Conservation (phyloP, 768 basidiomycete genomes). For the Austroboletus eburneus region DNA sequence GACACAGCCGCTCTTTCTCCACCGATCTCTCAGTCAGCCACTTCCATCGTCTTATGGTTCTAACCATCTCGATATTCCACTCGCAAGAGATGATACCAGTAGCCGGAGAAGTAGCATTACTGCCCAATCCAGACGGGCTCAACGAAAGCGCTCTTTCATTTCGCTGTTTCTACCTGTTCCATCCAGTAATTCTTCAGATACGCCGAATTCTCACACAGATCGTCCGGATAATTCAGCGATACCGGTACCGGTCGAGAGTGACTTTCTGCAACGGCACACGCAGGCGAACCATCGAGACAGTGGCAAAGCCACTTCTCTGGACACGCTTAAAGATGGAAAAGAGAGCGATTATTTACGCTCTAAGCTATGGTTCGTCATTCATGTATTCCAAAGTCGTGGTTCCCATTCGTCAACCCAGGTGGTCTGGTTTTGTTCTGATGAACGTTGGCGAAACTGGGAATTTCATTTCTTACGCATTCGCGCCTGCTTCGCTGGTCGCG, state of each 20-base stretch:
- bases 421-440: slow-evolving; percentile 85
- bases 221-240: slow-evolving; percentile 13
- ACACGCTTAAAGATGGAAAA: slow-evolving; percentile 34
- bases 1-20: slow-evolving; percentile 28
- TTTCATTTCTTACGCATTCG: slow-evolving; percentile 86
- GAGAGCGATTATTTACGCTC: slow-evolving; percentile 81
- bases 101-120: slow-evolving; percentile 25
- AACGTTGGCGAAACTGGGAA: slow-evolving; percentile 89
- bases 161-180: slow-evolving; percentile 35
- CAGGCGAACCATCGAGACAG: slow-evolving; percentile 5
- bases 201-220: background rate
- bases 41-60: slow-evolving; percentile 19
- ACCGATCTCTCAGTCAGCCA: slow-evolving; percentile 20
- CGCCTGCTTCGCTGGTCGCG: slow-evolving; percentile 89
- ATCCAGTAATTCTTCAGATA: slow-evolving; percentile 10
- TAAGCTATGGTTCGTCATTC: slow-evolving; percentile 64
- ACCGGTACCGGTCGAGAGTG: slow-evolving; percentile 39
- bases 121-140: slow-evolving; percentile 17
- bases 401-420: slow-evolving; percentile 47
- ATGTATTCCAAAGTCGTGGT: background rate
- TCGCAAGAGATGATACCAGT: slow-evolving; percentile 22
- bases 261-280: slow-evolving; percentile 24
- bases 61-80: background rate
- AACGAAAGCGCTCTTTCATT: slow-evolving; percentile 29
- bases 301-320: slow-evolving; percentile 13